Percentiles rank a stretch among this genome's conserved stretches.
Evolutionary conservation across 2,329 filamentous ascomycete genomes (phyloP).

Genomic region (Oidium heveae): DNA sequence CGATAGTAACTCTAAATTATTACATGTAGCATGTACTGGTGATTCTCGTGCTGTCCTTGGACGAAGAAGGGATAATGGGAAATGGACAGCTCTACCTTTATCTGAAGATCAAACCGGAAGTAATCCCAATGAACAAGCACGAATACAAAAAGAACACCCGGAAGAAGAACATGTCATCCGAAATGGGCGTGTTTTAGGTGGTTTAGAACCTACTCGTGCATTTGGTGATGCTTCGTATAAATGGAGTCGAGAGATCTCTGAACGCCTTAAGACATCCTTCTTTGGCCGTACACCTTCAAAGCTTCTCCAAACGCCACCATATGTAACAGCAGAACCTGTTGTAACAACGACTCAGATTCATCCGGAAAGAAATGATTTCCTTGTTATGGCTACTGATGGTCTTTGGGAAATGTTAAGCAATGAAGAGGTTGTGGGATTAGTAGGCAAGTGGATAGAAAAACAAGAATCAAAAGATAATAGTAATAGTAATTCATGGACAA

Average conservation of each 20-base stretch:
- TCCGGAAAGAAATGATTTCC: conserved; percentile 74
- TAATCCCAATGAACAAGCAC: conserved; percentile 60
- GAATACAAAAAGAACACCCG: conserved; percentile 67
- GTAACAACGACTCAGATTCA: conserved; percentile 82
- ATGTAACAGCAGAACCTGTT: conserved; percentile 88
- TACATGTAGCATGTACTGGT: conserved; percentile 86
- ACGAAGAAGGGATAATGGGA: conserved; percentile 49
- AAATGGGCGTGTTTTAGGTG: conserved; percentile 75
- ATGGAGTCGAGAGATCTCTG: conserved; percentile 68
- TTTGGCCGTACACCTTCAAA: conserved; percentile 61
- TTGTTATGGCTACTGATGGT: conserved; percentile 89
- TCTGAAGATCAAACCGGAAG: conserved; percentile 86
- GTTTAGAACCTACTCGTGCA: conserved; percentile 74
- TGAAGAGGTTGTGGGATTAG: conserved; percentile 87
- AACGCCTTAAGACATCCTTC: conserved; percentile 60
- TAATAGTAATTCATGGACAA: conserved; percentile 34
- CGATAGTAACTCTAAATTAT: conserved; percentile 60
- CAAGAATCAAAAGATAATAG: conserved; percentile 21
- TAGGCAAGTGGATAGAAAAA: conserved; percentile 86
- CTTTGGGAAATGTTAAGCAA: conserved; percentile 99
- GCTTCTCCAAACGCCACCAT: conserved; percentile 71
- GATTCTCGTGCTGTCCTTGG: conserved; percentile 91
- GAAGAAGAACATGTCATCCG: conserved; percentile 68
- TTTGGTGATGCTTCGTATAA: conserved; percentile 97
- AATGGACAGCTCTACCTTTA: conserved; percentile 76